phyloP scores from a whole-genome alignment of 2,329 filamentous ascomycete genomes.

The Penicillium corylophilum region DNA sequence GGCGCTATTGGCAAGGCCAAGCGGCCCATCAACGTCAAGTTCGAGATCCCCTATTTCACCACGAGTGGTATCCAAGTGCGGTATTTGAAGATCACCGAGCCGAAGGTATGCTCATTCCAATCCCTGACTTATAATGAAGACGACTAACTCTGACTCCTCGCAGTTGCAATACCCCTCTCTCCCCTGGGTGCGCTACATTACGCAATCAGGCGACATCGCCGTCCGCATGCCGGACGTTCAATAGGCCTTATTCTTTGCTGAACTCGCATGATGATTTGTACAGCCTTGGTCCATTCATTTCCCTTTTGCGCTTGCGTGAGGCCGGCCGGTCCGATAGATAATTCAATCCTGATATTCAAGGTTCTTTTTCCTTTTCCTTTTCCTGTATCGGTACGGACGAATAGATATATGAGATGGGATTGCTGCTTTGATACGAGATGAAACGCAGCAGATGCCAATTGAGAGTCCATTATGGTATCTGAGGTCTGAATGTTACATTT shows the following conservation, averaged over 20 bases:
- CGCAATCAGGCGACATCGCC: constrained; percentile 94
- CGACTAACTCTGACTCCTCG: constrained; percentile 1
- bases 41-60: constrained; percentile 99
- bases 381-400: not conserved
- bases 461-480: not conserved
- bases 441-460: too few relatives aligned
- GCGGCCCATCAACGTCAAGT: constrained; percentile 97
- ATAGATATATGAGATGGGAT: not conserved
- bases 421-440: not conserved
- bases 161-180: constrained; percentile 98
- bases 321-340: constrained; percentile 32
- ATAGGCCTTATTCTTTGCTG: constrained; percentile 40
- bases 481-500: not conserved
- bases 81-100: constrained; percentile 98
- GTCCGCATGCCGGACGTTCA: constrained; percentile 90
- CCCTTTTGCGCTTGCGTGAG: constrained; percentile 18
- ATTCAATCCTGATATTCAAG: constrained; percentile 19
- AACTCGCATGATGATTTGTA: constrained; percentile 21
- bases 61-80: constrained; percentile 97
- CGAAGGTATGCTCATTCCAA: constrained; percentile 70
- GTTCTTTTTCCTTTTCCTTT: not conserved
- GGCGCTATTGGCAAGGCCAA: constrained; percentile 80
- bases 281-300: constrained; percentile 18
- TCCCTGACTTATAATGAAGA: constrained; percentile 1
- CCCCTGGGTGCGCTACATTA: constrained; percentile 98